These are phyloP conservation scores for Rhodamnia argentea DNA, from an alignment of 345 rosid genomes.

Conservation along the genomic window DNA sequence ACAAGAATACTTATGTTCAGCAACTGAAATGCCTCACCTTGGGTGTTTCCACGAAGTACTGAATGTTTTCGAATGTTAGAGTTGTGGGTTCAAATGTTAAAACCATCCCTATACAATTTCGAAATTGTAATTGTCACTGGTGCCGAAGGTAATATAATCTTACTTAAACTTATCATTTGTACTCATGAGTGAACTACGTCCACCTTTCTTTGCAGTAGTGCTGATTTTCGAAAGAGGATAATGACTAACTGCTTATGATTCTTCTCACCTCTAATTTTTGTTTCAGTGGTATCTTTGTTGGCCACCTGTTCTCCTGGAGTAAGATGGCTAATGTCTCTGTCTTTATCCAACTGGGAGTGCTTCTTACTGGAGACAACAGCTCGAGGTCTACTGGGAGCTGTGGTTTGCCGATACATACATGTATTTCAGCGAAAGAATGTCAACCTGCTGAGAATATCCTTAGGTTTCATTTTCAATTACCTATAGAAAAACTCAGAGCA, in stretches of 20 bases:
- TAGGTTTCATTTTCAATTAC: conserved; percentile 3
- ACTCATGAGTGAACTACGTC: neutral
- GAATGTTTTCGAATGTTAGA: conserved; percentile 28
- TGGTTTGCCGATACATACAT: neutral
- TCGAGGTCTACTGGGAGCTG: conserved; percentile 23
- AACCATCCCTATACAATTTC: conserved; percentile 12
- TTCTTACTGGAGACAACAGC: conserved; percentile 12
- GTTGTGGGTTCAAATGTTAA: conserved; percentile 39
- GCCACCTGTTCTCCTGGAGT: conserved; percentile 1
- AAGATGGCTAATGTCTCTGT: neutral
- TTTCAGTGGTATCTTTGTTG: neutral
- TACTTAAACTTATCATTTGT: neutral
- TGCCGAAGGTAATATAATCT: neutral
- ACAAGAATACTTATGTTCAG: neutral
- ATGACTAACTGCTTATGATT: neutral
- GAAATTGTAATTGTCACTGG: neutral
- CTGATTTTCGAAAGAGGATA: neutral
- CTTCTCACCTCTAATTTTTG: conserved; percentile 13
- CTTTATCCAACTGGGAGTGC: neutral
- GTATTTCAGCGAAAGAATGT: neutral
- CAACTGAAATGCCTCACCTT: conserved; percentile 16
- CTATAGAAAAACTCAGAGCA: conserved; percentile 13
- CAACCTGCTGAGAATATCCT: neutral
- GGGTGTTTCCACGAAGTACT: conserved; percentile 31
- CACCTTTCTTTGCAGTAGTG: neutral